Conservation (phyloP, 208 protist species). For the Spongospora subterranea region DNA sequence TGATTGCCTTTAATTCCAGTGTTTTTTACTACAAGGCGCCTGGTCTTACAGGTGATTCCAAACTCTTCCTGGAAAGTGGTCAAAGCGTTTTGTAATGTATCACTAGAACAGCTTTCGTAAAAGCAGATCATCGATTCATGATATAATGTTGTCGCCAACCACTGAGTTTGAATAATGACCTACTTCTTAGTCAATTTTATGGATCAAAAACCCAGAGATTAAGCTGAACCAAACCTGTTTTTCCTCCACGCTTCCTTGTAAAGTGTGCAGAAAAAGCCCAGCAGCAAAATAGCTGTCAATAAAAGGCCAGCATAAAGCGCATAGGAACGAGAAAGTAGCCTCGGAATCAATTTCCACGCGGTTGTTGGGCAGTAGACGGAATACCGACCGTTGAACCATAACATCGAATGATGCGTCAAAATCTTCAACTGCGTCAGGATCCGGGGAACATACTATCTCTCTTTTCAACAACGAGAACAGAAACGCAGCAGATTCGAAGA, state of each 20-base stretch:
- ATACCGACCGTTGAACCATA: neutral
- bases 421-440: conserved; percentile 4
- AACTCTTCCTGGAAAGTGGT: conserved; percentile 44
- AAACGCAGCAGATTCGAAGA: conserved; percentile 7
- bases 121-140: conserved; percentile 55
- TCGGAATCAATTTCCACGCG: conserved; percentile 17
- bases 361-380: conserved; percentile 5
- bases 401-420: neutral
- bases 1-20: neutral
- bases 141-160: conserved; percentile 35
- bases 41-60: neutral
- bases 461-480: conserved; percentile 35
- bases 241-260: conserved; percentile 3
- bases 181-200: no score
- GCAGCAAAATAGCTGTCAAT: conserved; percentile 47
- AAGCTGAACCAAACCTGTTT: neutral
- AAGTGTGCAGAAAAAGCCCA: conserved; percentile 36
- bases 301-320: conserved; percentile 51
- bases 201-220: no score
- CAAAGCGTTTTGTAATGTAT: conserved; percentile 47
- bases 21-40: neutral
- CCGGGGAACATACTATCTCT: neutral
- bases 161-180: conserved; percentile 16
- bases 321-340: conserved; percentile 28
- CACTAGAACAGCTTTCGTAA: conserved; percentile 47